Evolutionary conservation across 2,329 filamentous ascomycete genomes (phyloP).

Genomic region (Aschersonia sp.): DNA sequence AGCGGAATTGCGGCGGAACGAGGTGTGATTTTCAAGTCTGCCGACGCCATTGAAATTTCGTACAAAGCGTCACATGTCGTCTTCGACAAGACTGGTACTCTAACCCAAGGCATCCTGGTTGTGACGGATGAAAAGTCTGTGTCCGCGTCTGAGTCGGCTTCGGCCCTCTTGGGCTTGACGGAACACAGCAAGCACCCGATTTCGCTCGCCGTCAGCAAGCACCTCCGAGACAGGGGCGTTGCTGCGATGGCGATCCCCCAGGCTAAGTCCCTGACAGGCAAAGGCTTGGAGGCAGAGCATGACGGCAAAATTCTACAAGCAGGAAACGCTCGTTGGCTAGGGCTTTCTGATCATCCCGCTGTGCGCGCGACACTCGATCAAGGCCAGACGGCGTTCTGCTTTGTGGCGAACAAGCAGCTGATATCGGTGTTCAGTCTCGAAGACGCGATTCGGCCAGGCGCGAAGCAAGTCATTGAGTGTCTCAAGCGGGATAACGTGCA

Average conservation of each 20-base stretch:
- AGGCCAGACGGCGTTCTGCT: conserved; percentile 31
- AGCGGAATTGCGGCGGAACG: conserved; percentile 48
- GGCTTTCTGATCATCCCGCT: conserved; percentile 12
- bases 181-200: conserved; percentile 35
- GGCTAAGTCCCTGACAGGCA: conserved; percentile 25
- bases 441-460: conserved; percentile 30
- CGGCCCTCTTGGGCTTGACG: conserved; percentile 17
- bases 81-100: conserved; percentile 70
- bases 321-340: conserved; percentile 36
- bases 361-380: conserved; percentile 19
- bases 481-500: conserved; percentile 23
- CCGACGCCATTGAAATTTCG: conserved; percentile 47
- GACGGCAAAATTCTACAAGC: conserved; percentile 21
- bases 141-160: conserved; percentile 1
- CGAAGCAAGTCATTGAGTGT: conserved; percentile 16
- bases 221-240: conserved; percentile 18
- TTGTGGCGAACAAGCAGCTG: conserved; percentile 21
- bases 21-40: conserved; percentile 57
- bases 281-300: conserved; percentile 25
- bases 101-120: conserved; percentile 44
- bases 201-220: conserved; percentile 27
- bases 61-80: conserved; percentile 50
- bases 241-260: conserved; percentile 11
- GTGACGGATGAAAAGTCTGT: conserved; percentile 12
- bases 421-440: conserved; percentile 28